Conservation (phyloP, 2,329 filamentous ascomycete species). For the Ophiocordyceps camponoti-floridani region DNA sequence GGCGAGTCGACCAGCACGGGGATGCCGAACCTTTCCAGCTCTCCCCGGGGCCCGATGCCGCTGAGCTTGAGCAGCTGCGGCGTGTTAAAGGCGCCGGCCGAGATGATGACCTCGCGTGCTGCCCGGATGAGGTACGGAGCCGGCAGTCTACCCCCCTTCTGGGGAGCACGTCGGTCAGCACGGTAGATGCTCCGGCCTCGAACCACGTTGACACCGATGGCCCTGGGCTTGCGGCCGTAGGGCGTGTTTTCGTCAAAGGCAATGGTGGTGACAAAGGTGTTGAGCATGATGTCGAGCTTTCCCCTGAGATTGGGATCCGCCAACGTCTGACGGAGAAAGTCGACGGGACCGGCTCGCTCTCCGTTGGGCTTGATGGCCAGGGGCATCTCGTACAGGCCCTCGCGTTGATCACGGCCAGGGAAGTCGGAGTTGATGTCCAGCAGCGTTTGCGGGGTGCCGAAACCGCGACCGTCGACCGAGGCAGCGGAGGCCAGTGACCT, state of each 20-base stretch:
- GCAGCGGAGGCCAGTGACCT: conserved; percentile 12
- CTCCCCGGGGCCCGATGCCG: conserved; percentile 21
- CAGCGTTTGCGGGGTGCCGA: conserved; percentile 3
- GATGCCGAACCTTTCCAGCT: conserved; percentile 25
- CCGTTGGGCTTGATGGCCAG: conserved; percentile 19
- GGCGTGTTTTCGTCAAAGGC: conserved; percentile 10
- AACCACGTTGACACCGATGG: conserved; percentile 23
- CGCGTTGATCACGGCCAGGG: conserved; percentile 22
- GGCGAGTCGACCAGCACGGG: conserved; percentile 35
- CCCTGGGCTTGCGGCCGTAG: conserved; percentile 10
- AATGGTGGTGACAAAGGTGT: conserved; percentile 16
- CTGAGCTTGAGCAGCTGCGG: conserved; percentile 27
- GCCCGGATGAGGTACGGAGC: conserved; percentile 10
- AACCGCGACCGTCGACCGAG: conserved; percentile 10
- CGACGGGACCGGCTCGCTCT: conserved; percentile 26
- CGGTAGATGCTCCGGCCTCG: conserved; percentile 21
- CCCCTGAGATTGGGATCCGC: conserved; percentile 6
- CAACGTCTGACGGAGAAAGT: conserved; percentile 21
- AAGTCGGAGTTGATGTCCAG: conserved; percentile 30
- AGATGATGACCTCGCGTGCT: conserved; percentile 26
- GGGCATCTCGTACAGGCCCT: conserved; percentile 26
- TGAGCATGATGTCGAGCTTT: conserved; percentile 7
- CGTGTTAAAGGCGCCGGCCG: conserved; percentile 27
- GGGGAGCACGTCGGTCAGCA: conserved; percentile 19
- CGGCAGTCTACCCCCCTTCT: conserved; percentile 2